These are phyloP conservation scores for Cladosporium sp. DNA, from an alignment of 2,329 filamentous ascomycete genomes.

Conservation along the genomic window DNA sequence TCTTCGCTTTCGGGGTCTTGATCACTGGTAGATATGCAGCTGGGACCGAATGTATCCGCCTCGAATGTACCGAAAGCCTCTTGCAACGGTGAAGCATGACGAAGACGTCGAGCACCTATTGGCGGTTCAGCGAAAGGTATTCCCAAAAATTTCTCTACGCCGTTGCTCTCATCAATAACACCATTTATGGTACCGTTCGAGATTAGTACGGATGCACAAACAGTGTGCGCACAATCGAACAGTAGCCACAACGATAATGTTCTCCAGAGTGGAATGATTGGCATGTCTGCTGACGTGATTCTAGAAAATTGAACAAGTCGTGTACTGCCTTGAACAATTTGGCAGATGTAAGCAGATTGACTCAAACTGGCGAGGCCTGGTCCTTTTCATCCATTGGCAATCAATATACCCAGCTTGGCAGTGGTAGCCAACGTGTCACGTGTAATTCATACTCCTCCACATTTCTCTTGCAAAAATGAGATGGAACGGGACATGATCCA, in stretches of 20 bases:
- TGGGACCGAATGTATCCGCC: neutral
- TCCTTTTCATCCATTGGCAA: too few species aligned
- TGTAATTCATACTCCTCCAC: too few species aligned
- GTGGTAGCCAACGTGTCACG: too few species aligned
- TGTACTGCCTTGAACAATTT: too few species aligned
- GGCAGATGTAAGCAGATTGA: too few species aligned
- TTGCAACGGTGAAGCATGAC: neutral
- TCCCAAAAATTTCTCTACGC: neutral
- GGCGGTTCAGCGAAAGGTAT: neutral
- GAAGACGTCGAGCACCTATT: neutral
- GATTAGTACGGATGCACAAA: neutral
- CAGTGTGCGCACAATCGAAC: neutral
- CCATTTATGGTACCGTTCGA: neutral
- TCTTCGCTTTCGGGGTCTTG: slow-evolving; percentile 39
- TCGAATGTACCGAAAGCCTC: neutral
- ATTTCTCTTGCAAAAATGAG: too few species aligned
- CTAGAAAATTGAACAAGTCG: too few species aligned
- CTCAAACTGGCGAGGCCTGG: too few species aligned
- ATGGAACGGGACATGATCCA: too few species aligned
- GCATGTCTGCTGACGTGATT: neutral
- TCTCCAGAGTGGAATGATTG: too few species aligned
- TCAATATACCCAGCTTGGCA: too few species aligned
- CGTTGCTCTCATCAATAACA: neutral
- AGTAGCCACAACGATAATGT: neutral
- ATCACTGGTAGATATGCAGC: neutral